Base-by-base conservation (phyloP, 371 early-diverging fungal genomes). In the Mortierella sp. region DNA sequence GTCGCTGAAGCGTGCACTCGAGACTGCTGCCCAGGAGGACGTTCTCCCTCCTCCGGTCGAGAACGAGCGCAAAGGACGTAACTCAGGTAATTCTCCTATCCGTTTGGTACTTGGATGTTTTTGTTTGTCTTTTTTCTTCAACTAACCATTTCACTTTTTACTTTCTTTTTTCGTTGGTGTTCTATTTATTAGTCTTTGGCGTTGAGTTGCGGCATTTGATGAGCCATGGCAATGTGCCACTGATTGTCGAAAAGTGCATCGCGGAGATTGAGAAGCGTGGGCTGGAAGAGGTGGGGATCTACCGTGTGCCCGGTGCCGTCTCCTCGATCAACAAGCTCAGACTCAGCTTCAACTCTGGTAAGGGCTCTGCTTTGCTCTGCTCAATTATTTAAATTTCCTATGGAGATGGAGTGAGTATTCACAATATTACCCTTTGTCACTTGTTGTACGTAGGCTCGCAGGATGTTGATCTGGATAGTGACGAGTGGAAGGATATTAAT, bases 211-310 rank as follows among this genome's bases (percentile, higher is more conserved):
- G 83, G 3, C 71, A 84, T 39, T 77, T 94, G 26, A 93, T 94
- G 94, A 79, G 80, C 8, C 90, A 92, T 66, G 88, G 90, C 0
- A 74, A 88, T 14, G 79, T 92, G 8, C 92, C 94, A 5, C 64
- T 90, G 22, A 77, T 92, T 8, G 93, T 93, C 3, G 90, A 91
- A 61, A 94, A 92, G 82, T 95, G 96, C 66, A 90, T 95, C 63
- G 53, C 85, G 1, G 96, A 95, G 72, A 93, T 95, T 41, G 96
- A 95, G 87, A 85, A 84, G 44, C 90, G 96, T 63, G 96, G 95
- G 13, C 79, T 95, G n/a, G 93, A 92, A 63, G 96, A 95, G 73
- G 91, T 95, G 41, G 96, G 96, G 19, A 95, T 95, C 16, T 95
- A 95, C 69, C 91, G 96, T 24, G 91, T 95, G 19, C 92, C 96